These are phyloP conservation scores for Talaromyces ruber DNA, from an alignment of 495 filamentous ascomycete species.

Conservation along the genomic window DNA sequence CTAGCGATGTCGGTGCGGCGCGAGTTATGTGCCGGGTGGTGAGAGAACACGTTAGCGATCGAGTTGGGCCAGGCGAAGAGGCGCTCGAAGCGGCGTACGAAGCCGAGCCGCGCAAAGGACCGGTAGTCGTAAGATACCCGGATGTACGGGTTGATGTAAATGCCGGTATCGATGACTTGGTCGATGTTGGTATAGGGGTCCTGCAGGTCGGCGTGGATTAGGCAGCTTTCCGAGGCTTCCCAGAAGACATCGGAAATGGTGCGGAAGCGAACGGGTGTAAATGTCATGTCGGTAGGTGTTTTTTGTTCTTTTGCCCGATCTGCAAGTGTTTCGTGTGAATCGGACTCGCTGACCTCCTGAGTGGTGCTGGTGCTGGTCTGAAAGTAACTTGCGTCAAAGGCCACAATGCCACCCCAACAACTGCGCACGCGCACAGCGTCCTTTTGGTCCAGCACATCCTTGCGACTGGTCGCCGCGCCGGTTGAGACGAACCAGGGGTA, in stretches of 20 bases:
- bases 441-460: constrained; percentile 50
- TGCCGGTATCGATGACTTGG: constrained; percentile 39
- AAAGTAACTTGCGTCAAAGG: constrained; percentile 64
- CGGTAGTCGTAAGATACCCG: constrained; percentile 52
- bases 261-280: constrained; percentile 53
- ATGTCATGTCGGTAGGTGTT: not conserved
- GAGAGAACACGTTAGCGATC: constrained; percentile 41
- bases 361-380: constrained; percentile 13
- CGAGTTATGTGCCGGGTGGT: constrained; percentile 49
- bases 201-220: constrained; percentile 65
- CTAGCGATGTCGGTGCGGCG: constrained; percentile 47
- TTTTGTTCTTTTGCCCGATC: not conserved
- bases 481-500: constrained; percentile 64
- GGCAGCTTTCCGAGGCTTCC: constrained; percentile 75
- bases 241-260: constrained; percentile 56
- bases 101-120: constrained; percentile 46
- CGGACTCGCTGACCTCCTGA: not conserved
- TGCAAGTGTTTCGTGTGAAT: too few relatives aligned
- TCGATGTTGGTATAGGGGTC: constrained; percentile 27
- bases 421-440: constrained; percentile 67
- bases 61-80: constrained; percentile 47
- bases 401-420: constrained; percentile 79
- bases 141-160: constrained; percentile 68
- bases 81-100: constrained; percentile 50
- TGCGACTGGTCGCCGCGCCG: constrained; percentile 46